Conservation (phyloP, 768 basidiomycete species). For the Kwoniella dejecticola region DNA sequence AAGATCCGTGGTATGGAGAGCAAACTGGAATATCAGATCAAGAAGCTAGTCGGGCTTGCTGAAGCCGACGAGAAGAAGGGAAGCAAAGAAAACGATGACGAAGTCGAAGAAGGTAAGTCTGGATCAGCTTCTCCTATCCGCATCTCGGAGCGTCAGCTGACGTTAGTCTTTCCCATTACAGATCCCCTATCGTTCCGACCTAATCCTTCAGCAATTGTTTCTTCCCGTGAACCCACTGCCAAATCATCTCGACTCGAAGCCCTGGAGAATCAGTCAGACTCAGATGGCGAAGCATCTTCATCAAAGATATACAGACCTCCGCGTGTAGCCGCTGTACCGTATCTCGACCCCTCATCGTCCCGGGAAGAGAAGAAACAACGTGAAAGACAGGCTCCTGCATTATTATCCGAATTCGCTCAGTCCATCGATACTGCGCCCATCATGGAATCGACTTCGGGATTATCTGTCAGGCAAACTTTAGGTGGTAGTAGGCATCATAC, state of each 20-base stretch:
- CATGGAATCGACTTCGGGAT: constrained; percentile 55
- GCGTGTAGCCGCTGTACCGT: constrained; percentile 84
- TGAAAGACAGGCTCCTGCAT: constrained; percentile 59
- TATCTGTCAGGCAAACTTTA: constrained; percentile 51
- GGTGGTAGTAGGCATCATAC: constrained; percentile 25
- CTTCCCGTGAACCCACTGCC: constrained; percentile 27
- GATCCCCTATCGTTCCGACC: constrained; percentile 92
- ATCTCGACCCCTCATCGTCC: constrained; percentile 61
- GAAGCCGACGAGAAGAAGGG: constrained; percentile 58
- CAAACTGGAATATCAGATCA: constrained; percentile 92
- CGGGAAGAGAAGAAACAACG: constrained; percentile 52
- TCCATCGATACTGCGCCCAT: constrained; percentile 52
- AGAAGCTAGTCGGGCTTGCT: constrained; percentile 81
- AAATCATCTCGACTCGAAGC: constrained; percentile 29
- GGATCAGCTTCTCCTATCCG: neutral
- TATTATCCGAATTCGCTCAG: constrained; percentile 53
- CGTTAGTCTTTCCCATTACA: constrained; percentile 49
- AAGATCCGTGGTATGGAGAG: constrained; percentile 81
- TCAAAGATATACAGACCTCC: constrained; percentile 64
- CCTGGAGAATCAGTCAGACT: constrained; percentile 10
- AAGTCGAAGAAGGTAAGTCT: constrained; percentile 65
- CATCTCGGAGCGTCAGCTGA: constrained; percentile 15
- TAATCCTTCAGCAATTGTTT: constrained; percentile 73
- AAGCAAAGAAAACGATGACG: constrained; percentile 50
- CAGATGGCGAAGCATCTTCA: constrained; percentile 25